Evolutionary conservation across 2,329 filamentous ascomycete species (phyloP).

Genomic region (Botrytis fabae): DNA sequence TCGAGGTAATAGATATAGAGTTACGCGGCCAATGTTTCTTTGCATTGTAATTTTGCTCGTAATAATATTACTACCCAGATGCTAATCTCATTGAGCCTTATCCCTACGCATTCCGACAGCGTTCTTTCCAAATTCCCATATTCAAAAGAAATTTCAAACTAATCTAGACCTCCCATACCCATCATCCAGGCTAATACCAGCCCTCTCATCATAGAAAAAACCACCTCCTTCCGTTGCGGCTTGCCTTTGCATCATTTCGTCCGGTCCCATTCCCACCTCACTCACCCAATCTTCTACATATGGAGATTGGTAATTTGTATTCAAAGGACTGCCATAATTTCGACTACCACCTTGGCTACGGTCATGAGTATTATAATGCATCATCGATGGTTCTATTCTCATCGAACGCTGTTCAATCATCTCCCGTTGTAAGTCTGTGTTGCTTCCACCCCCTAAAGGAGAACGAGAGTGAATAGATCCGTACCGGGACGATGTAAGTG

Average conservation of each 20-base stretch:
- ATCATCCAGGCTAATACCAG: not conserved
- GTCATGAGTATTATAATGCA: not conserved
- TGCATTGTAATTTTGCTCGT: not conserved
- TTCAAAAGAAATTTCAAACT: not conserved
- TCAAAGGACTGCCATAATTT: not conserved
- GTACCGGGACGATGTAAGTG: conserved; percentile 17
- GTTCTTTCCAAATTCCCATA: not conserved
- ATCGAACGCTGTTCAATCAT: not conserved
- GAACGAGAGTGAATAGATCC: conserved; percentile 15
- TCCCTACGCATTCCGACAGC: too few relatives aligned
- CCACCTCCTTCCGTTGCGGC: not conserved
- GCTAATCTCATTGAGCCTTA: not conserved
- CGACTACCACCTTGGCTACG: not conserved
- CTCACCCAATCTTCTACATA: conserved; percentile 22
- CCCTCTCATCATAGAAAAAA: conserved; percentile 10
- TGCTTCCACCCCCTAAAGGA: not conserved
- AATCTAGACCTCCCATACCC: conserved; percentile 9
- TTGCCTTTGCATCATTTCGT: conserved; percentile 18
- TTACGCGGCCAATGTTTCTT: not conserved
- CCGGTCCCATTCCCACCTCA: conserved; percentile 5
- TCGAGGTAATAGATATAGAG: not conserved
- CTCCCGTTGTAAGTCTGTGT: not conserved
- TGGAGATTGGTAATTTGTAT: conserved; percentile 19
- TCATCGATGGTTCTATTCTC: not conserved
- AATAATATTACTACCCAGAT: not conserved